Percentiles rank a stretch among this genome's conserved stretches.
Conservation (phyloP, 495 filamentous ascomycete species). For the Tuber microsphaerosporum region DNA sequence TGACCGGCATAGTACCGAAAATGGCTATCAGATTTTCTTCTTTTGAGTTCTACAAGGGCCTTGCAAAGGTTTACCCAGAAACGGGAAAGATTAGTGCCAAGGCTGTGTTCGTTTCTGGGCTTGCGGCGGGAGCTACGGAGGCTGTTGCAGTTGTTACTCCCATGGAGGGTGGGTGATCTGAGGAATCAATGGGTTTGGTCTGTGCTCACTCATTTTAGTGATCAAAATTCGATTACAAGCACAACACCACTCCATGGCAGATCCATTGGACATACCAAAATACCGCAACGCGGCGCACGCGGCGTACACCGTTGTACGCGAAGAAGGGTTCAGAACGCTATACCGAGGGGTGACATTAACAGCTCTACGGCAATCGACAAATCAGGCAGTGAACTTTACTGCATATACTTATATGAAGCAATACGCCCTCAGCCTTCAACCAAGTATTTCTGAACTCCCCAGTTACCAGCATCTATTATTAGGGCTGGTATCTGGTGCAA, state of each 20-base stretch:
- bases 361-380: slow-evolving; percentile 85
- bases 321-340: slow-evolving; percentile 79
- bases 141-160: slow-evolving; percentile 92
- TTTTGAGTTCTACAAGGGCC: slow-evolving; percentile 85
- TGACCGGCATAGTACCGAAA: slow-evolving; percentile 96
- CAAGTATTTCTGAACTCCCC: slow-evolving; percentile 59
- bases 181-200: background rate
- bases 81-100: slow-evolving; percentile 64
- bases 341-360: slow-evolving; percentile 92
- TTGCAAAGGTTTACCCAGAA: slow-evolving; percentile 41
- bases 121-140: slow-evolving; percentile 89
- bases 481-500: slow-evolving; percentile 83
- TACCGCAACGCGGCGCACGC: slow-evolving; percentile 98
- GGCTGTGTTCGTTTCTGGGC: slow-evolving; percentile 79
- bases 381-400: slow-evolving; percentile 98
- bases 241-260: slow-evolving; percentile 69
- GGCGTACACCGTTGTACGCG: slow-evolving; percentile 79
- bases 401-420: slow-evolving; percentile 92
- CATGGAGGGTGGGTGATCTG: slow-evolving; percentile 57
- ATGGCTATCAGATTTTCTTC: slow-evolving; percentile 99
- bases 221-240: slow-evolving; percentile 97
- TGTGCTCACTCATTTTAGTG: slow-evolving; percentile 46
- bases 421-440: slow-evolving; percentile 61
- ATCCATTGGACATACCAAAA: slow-evolving; percentile 41
- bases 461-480: slow-evolving; percentile 85